These are phyloP conservation scores for Calonectria hawksworthii DNA, from an alignment of 2,329 filamentous ascomycete species.

Conservation along the genomic window DNA sequence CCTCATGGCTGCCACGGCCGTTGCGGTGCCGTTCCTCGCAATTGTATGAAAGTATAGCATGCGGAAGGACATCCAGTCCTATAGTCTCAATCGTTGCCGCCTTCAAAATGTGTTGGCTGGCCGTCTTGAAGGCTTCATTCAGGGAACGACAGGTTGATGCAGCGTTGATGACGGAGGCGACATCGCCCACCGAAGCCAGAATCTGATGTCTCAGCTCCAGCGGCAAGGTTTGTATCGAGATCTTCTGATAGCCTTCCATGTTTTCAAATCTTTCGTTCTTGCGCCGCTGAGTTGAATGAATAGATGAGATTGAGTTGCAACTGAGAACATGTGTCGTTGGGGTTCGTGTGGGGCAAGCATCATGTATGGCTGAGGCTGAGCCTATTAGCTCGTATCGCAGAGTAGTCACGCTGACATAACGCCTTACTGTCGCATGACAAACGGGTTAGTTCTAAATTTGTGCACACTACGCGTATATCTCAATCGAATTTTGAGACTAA, in stretches of 20 bases:
- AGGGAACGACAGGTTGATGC: not conserved
- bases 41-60: not conserved
- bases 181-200: not conserved
- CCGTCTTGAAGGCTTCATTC: not conserved
- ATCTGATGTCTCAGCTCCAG: not conserved
- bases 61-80: not conserved
- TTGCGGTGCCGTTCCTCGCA: not conserved
- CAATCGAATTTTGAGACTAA: not conserved
- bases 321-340: not conserved
- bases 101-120: not conserved
- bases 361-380: not conserved
- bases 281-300: not conserved
- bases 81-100: not conserved
- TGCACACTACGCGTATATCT: not conserved
- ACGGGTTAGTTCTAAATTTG: not conserved
- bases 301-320: not conserved
- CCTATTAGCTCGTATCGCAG: not conserved
- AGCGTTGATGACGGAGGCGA: not conserved
- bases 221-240: not conserved
- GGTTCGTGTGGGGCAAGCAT: not conserved
- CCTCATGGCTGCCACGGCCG: not conserved
- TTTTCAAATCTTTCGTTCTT: not conserved
- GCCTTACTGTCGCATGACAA: not conserved
- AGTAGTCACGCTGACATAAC: not conserved
- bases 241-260: not conserved